Evolutionary conservation across 257 asterid species (phyloP), one percentile per base, ranked within the genome.

Genomic region (Scutellaria barbata): DNA sequence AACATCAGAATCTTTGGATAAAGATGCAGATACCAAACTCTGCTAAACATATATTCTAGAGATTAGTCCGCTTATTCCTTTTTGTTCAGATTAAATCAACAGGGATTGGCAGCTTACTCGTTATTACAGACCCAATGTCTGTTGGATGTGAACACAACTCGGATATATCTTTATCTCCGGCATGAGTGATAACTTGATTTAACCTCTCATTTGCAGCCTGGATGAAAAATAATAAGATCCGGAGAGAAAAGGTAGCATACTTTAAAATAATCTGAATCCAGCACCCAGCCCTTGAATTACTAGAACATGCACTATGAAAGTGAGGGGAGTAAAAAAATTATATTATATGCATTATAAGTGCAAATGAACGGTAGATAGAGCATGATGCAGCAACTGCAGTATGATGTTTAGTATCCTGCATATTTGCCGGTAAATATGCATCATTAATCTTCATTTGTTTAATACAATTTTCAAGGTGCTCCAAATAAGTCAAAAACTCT

Each of bases 121-220:
- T 63, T 64, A 76, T 72, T 67, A 79, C 73, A 35, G 85, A 74
- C 73, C 87, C 94, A 72, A 82, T 81, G 68, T 81, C 79, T 40
- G 85, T 87, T 48, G 92, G 84, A 60, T 74, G 80, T 48, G 95
- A 81, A 64, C 80, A 82, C 77, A 85, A 77, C 10, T 82, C 89
- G 10, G 87, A 65, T 72, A 84, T 76, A 81, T 83, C 92, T 63
- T 77, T 68, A 69, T 89, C 96, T 69, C 93, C 98, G 9, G 90
- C 94, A 70, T 74, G 81, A 73, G 87, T 85, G 77, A 92, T 85
- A 67, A 90, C 90, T 81, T 87, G 89, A 75, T 81, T 92, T 79
- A 92, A 78, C 80, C 90, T 88, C 75, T 85, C 98, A 81, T 88
- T 89, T 25, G 90, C 87, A 72, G 76, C 95, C 99, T 95, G 83